Base-by-base conservation (phyloP, 2,329 filamentous ascomycete species). In the Beauveria rudraprayagi region DNA sequence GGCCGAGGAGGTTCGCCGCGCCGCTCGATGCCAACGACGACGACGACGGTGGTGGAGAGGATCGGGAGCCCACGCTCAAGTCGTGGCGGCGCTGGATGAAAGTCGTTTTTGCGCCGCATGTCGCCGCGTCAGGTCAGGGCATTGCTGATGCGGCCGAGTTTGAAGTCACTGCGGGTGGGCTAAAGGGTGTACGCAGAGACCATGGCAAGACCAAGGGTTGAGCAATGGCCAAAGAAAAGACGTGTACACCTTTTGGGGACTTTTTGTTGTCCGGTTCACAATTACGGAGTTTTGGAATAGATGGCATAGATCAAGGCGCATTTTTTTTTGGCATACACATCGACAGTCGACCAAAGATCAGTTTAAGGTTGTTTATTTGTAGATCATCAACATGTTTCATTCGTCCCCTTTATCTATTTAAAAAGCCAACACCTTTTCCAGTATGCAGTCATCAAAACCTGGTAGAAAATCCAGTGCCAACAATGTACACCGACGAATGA, bases 61-160 rank as follows among this genome's bases (percentile, higher is more conserved):
- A 68, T 34, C 73, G 74, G 44, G 76, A 67, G 17, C 70, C 77
- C 14, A 76, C 80, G 9, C 73, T 88, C 28, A 80, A 75, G 61
- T 80, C 77, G 40, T 92, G 89, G 85, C 82, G 82, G 65, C 79
- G 93, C 62, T 91, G 85, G 78, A 86, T 96, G 80, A 95, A 92
- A 73, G 83, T 97, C 9, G 93, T 96, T 1, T 97, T 96, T 77
- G 89, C 91, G 54, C 83, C 90, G 1, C 94, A 95, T 82, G 83
- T 83, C 4, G 74, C 77, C 2, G 80, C 80, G 1, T 78, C 77
- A 63, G 77, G 82, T 17, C 71, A 79, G 57, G 76, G 80, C 11
- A 64, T 80, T 58, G 68, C 75, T 1, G 77, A 76, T 8, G 84
- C 83, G 16, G 78, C 87, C 4, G 87, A 90, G 69, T 95, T 92